Percentiles rank a stretch among this genome's conserved stretches.
Evolutionary conservation across 176 grass and related monocot genomes (phyloP).

Genomic region (Oryza nivara): DNA sequence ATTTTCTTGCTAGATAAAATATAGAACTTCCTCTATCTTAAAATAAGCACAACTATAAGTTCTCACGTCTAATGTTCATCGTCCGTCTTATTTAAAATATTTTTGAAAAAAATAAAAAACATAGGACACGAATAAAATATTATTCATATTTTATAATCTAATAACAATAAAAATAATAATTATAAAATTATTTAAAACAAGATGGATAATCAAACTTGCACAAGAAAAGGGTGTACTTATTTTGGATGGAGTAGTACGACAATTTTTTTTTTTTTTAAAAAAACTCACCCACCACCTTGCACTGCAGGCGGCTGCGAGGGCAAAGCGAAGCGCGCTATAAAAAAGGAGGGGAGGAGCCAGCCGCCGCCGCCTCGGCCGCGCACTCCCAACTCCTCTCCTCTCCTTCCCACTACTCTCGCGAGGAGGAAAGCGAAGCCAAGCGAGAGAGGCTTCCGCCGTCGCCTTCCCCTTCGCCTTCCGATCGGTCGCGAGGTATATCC

Average conservation of each 20-base stretch:
- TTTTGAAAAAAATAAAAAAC: too few relatives aligned
- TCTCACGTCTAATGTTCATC: too few relatives aligned
- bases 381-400: slow-evolving; percentile 1
- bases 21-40: neutral
- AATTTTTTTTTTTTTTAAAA: neutral
- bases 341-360: slow-evolving; percentile 31
- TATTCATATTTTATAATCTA: too few relatives aligned
- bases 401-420: neutral
- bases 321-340: slow-evolving; percentile 16
- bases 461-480: neutral
- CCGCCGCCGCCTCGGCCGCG: slow-evolving; percentile 41
- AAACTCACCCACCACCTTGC: neutral
- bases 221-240: too few relatives aligned
- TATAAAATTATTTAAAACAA: too few relatives aligned
- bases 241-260: too few relatives aligned
- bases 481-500: neutral
- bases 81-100: too few relatives aligned
- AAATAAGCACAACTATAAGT: too few relatives aligned
- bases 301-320: neutral
- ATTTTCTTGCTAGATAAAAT: neutral
- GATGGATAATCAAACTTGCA: too few relatives aligned
- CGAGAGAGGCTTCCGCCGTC: too few relatives aligned
- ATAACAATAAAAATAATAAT: too few relatives aligned
- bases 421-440: neutral
- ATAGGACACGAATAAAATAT: too few relatives aligned